Percentiles rank a stretch among this genome's conserved stretches.
phyloP scores from a whole-genome alignment of 345 rosid species.

The Aquilaria yunnanensis region DNA sequence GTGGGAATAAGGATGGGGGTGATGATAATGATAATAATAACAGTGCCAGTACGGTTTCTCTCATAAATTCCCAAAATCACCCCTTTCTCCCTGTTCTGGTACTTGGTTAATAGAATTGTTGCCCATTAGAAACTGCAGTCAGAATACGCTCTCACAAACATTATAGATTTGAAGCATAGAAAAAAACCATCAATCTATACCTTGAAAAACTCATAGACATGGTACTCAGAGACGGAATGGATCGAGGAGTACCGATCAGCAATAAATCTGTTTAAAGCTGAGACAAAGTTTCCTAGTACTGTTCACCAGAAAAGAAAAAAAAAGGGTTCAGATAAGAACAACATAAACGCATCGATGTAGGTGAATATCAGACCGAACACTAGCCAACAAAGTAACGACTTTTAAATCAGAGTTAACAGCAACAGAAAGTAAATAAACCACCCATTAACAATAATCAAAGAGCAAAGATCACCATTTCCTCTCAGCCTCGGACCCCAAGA shows the following conservation, averaged over 20 bases:
- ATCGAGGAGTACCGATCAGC: conserved; percentile 70
- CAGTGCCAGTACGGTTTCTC: too few species aligned
- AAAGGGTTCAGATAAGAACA: neutral
- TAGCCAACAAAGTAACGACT: neutral
- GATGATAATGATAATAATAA: too few species aligned
- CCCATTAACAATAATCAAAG: neutral
- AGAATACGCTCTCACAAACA: neutral
- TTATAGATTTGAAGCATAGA: neutral
- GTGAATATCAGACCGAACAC: neutral
- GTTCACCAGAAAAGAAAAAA: conserved; percentile 18
- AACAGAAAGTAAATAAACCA: neutral
- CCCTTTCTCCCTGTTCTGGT: too few species aligned
- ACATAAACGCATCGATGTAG: neutral
- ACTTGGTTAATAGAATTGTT: neutral
- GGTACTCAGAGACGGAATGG: conserved; percentile 84
- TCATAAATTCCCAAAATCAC: too few species aligned
- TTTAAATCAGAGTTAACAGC: neutral
- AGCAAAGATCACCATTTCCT: neutral
- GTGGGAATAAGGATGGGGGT: too few species aligned
- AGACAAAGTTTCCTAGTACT: conserved; percentile 94
- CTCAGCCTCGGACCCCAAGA: too few species aligned
- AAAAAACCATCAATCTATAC: conserved; percentile 28
- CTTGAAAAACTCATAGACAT: conserved; percentile 96
- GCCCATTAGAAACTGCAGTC: neutral
- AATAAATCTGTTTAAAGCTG: conserved; percentile 89